phyloP scores from a whole-genome alignment of 257 asterid genomes.

The Lycium ferocissimum region DNA sequence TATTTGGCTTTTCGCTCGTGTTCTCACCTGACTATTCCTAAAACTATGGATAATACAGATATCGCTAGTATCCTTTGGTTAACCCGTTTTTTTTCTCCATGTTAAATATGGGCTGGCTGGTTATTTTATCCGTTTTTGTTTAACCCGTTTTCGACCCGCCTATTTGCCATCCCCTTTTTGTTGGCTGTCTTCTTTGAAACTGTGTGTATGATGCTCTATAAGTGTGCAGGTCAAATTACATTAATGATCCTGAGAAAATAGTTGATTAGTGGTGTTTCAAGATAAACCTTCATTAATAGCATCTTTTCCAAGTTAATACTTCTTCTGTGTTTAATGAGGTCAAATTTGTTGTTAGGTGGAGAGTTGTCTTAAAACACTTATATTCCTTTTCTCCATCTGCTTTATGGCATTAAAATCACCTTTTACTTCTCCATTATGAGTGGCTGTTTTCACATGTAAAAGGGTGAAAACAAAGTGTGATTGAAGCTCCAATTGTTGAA shows the following conservation, averaged over 20 bases:
- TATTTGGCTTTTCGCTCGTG: no score
- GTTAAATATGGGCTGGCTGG: no score
- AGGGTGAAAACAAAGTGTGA: no score
- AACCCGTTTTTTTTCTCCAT: no score
- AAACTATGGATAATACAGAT: no score
- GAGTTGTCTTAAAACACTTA: background rate
- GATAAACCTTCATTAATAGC: conserved; percentile 25
- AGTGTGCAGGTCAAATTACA: conserved; percentile 7
- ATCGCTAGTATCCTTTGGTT: no score
- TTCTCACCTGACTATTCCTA: no score
- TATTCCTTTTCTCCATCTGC: background rate
- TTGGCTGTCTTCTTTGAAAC: background rate
- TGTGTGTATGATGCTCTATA: background rate
- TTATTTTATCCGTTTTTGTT: background rate
- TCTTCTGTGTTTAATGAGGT: conserved; percentile 21
- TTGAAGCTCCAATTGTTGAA: background rate
- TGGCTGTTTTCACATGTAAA: conserved; percentile 11
- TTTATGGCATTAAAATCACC: background rate
- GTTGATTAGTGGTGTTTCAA: conserved; percentile 27
- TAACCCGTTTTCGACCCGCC: no score
- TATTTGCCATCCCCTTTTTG: background rate
- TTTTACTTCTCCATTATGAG: background rate
- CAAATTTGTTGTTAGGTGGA: conserved; percentile 27
- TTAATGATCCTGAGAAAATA: conserved; percentile 1
- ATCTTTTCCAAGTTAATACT: background rate